Evolutionary conservation across 306 rosid genomes (phyloP), one percentile per base, ranked within the genome.

Genomic region (Cucumis melo): DNA sequence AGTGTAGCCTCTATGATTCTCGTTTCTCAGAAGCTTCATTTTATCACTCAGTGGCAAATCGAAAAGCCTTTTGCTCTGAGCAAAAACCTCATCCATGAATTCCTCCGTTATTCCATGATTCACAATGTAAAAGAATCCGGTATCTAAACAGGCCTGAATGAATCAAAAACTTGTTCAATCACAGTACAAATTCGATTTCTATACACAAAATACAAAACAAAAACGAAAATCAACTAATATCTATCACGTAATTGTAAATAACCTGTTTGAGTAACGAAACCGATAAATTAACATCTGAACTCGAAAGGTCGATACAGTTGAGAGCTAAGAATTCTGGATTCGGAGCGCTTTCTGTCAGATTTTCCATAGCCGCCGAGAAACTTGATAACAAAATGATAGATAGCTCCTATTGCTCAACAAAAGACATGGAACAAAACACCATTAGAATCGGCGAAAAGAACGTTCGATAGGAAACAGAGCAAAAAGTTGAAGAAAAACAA

Each of bases 91-190:
- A 5, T 88, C 95, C 92, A 94, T 87, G 79, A 85, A 79, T 38
- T 83, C 78, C 87, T 85, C 78, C 81, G 86, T 81, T 76, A 94
- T 88, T 38, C 93, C 97, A 36, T 94, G 98, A 74, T 94, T 92
- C 13, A 92, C 87, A 82, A 89, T 85, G 77, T 94, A 94, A 89
- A 94, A 94, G 82, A 94, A 94, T 72, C 98, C 98, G 68, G 92
- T 90, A 84, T 94, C 98, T 89, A 90, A 81, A 78, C 97, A 91
- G 5, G 98, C 97, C 98, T 92, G 42, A 20, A 41, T 77, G 82
- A 74, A 67, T 20, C 46, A n/a, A 73, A 24, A 34, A 10, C 8
- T 67, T 1, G 29, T 16, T 17, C 48, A 36, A 34, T 62, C 23
- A 36, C 48, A 14, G 39, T 16, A 16, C 54, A 41, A 36, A 36